These are phyloP conservation scores for Alliaria petiolata DNA, from an alignment of 345 rosid genomes.

Conservation along the genomic window DNA sequence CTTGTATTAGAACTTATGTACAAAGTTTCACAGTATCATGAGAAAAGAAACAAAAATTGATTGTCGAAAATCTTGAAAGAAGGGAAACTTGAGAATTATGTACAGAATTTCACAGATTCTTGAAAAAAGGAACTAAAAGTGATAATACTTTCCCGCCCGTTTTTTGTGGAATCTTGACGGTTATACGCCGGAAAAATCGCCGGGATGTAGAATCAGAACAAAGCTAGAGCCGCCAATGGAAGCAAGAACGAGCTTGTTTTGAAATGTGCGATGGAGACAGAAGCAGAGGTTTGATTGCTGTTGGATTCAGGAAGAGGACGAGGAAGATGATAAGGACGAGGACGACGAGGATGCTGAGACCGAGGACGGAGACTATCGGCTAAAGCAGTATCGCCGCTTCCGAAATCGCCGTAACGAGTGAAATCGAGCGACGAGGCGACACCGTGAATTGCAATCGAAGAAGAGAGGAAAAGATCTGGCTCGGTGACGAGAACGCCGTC, in stretches of 20 bases:
- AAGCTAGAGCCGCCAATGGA: slow-evolving; percentile 17
- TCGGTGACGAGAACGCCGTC: slow-evolving; percentile 47
- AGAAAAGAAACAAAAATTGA: not conserved
- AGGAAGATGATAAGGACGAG: too few relatives aligned
- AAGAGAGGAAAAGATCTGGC: slow-evolving; percentile 62
- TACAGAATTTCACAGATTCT: too few relatives aligned
- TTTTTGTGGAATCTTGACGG: not conserved
- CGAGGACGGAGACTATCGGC: slow-evolving; percentile 6
- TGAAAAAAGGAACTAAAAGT: too few relatives aligned
- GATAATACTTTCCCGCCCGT: not conserved
- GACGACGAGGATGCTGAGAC: not conserved
- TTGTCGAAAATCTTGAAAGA: not conserved
- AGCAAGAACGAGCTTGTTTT: slow-evolving; percentile 15
- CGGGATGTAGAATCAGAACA: slow-evolving; percentile 6
- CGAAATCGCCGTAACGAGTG: slow-evolving; percentile 42
- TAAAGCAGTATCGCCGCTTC: slow-evolving; percentile 2
- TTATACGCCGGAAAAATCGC: not conserved
- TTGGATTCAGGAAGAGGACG: not conserved
- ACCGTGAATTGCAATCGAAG: slow-evolving; percentile 61
- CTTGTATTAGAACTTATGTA: not conserved
- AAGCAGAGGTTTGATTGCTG: not conserved
- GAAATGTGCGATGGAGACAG: not conserved
- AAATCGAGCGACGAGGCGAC: slow-evolving; percentile 44
- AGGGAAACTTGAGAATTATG: not conserved
- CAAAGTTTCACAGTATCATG: not conserved